phyloP scores from a whole-genome alignment of 345 rosid species.

The Firmiana major region DNA sequence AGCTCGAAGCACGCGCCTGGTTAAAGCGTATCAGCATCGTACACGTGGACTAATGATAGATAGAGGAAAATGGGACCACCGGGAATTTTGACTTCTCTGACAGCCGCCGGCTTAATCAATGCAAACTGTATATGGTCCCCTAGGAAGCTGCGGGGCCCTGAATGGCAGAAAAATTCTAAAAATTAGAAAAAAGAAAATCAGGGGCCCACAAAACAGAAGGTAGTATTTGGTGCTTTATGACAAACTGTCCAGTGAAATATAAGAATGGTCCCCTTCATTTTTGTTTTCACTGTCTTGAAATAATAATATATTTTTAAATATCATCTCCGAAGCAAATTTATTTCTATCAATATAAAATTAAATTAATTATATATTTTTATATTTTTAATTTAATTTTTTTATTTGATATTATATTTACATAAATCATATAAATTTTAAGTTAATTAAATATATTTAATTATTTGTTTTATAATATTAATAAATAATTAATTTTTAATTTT shows the following conservation, averaged over 20 bases:
- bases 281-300: too few relatives aligned
- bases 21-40: conserved; percentile 35
- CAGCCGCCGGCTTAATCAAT: conserved; percentile 88
- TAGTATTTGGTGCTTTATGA: conserved; percentile 35
- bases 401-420: too few relatives aligned
- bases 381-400: too few relatives aligned
- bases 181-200: not conserved
- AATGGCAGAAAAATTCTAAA: not conserved
- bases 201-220: conserved; percentile 27
- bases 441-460: too few relatives aligned
- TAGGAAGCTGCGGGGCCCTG: conserved; percentile 26
- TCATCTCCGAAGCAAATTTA: too few relatives aligned
- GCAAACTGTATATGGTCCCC: conserved; percentile 31
- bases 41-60: conserved; percentile 42
- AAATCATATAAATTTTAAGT: too few relatives aligned
- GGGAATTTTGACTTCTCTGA: conserved; percentile 60
- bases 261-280: conserved; percentile 56
- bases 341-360: too few relatives aligned
- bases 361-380: too few relatives aligned
- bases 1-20: conserved; percentile 37
- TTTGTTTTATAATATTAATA: too few relatives aligned
- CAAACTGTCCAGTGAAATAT: conserved; percentile 36
- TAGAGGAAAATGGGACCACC: conserved; percentile 29
- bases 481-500: too few relatives aligned
- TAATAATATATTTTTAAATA: too few relatives aligned